Conservation (phyloP, 768 basidiomycete species). For the Mycena alexandri region DNA sequence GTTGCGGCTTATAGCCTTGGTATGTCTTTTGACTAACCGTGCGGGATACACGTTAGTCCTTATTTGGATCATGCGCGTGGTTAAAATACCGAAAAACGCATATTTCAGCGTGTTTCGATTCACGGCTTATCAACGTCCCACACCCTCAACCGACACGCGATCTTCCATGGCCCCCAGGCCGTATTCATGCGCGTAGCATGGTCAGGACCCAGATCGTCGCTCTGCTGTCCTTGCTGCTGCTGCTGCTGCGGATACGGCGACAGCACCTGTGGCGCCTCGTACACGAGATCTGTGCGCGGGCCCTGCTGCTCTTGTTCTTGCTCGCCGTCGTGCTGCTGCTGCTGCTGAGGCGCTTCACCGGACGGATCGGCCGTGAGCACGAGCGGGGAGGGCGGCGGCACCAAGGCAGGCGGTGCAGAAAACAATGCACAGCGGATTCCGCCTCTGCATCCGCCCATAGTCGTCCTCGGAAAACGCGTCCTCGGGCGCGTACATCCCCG, state of each 20-base stretch:
- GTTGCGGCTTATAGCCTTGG: too few relatives aligned
- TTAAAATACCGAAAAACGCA: too few relatives aligned
- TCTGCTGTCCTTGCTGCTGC: too few relatives aligned
- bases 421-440: slow-evolving; percentile 27
- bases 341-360: too few relatives aligned
- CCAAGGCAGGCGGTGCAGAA: neutral
- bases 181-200: slow-evolving; percentile 23
- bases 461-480: slow-evolving; percentile 12
- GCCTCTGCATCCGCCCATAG: slow-evolving; percentile 13
- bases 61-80: too few relatives aligned
- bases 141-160: slow-evolving; percentile 36
- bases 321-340: neutral
- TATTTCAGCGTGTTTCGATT: too few relatives aligned
- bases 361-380: neutral
- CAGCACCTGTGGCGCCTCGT: slow-evolving; percentile 21
- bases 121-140: too few relatives aligned
- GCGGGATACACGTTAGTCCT: too few relatives aligned
- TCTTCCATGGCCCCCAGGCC: slow-evolving; percentile 38
- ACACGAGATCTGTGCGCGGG: slow-evolving; percentile 15
- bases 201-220: slow-evolving; percentile 29
- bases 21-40: too few relatives aligned
- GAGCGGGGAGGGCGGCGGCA: neutral
- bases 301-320: slow-evolving; percentile 5
- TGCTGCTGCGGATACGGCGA: neutral
- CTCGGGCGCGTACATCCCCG: slow-evolving; percentile 10